Conservation (phyloP, 208 protist species). For the Leptomonas pyrrhocoris region DNA sequence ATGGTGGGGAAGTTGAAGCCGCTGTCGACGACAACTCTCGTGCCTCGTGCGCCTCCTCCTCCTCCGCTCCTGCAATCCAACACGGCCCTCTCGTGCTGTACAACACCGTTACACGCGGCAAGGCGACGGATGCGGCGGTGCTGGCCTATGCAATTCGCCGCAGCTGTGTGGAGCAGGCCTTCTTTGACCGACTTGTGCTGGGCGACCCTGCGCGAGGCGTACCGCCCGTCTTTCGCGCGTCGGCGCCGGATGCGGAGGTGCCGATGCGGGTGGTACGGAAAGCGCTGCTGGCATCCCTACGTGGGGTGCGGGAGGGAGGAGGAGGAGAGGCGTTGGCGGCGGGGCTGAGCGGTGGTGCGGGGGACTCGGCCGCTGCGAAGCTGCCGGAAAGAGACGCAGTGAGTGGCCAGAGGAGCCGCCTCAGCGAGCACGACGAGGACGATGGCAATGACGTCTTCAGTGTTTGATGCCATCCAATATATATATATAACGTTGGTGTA, state of each 20-base stretch:
- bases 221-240: slow-evolving; percentile 44
- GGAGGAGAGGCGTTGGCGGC: neutral
- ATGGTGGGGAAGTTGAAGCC: no score
- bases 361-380: neutral
- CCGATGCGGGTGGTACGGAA: slow-evolving; percentile 49
- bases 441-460: slow-evolving; percentile 37
- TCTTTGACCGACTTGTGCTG: slow-evolving; percentile 45
- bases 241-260: slow-evolving; percentile 56
- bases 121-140: slow-evolving; percentile 66
- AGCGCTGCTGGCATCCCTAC: slow-evolving; percentile 49
- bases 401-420: neutral
- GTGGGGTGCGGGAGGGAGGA: slow-evolving; percentile 4
- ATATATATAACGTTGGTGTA: no score
- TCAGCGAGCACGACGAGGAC: slow-evolving; percentile 8
- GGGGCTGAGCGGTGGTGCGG: neutral
- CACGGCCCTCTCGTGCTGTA: slow-evolving; percentile 45
- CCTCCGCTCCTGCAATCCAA: neutral
- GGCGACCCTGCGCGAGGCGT: slow-evolving; percentile 18
- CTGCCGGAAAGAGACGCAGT: neutral
- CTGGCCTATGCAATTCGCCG: slow-evolving; percentile 71
- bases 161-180: slow-evolving; percentile 56
- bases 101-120: slow-evolving; percentile 52
- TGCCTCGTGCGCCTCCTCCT: no score
- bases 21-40: no score
- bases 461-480: no score